Percentiles rank a stretch among this genome's conserved stretches.
phyloP scores from a whole-genome alignment of 805 yeast genomes.

The Danielia reshetovae region DNA sequence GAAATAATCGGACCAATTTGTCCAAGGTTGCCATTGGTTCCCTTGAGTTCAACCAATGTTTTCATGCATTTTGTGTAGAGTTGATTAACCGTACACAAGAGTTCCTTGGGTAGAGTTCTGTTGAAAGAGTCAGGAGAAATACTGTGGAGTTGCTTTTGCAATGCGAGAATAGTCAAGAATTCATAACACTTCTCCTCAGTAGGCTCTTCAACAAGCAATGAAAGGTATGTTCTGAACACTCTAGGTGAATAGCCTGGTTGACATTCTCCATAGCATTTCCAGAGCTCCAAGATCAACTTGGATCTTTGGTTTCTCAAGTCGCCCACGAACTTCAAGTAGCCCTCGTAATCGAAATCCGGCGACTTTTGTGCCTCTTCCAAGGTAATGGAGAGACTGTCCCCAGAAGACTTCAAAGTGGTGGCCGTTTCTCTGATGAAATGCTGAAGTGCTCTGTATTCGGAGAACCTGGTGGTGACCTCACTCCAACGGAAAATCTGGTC shows the following conservation, averaged over 20 bases:
- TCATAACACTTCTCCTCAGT: constrained; percentile 18
- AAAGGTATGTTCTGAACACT: constrained; percentile 22
- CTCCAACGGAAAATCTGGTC: constrained; percentile 36
- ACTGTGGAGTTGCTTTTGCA: constrained; percentile 10
- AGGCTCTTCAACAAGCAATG: constrained; percentile 22
- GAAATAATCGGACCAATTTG: constrained; percentile 28
- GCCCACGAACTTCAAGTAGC: constrained; percentile 25
- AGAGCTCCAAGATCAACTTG: constrained; percentile 26
- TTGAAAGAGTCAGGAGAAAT: constrained; percentile 20
- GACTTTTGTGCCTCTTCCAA: constrained; percentile 27
- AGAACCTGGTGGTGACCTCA: constrained; percentile 29
- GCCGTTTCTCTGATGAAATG: constrained; percentile 22
- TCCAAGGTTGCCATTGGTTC: constrained; percentile 23
- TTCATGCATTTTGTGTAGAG: constrained; percentile 22
- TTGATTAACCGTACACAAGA: constrained; percentile 4
- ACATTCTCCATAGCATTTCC: constrained; percentile 30
- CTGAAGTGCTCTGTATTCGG: constrained; percentile 23
- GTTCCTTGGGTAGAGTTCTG: constrained; percentile 1
- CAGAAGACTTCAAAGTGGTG: constrained; percentile 7
- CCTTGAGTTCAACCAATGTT: constrained; percentile 24
- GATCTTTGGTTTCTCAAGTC: constrained; percentile 24
- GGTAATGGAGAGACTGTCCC: constrained; percentile 6
- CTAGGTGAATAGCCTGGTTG: constrained; percentile 21
- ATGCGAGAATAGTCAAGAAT: constrained; percentile 16
- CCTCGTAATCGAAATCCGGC: constrained; percentile 37